Percentiles rank a stretch among this genome's conserved stretches.
Evolutionary conservation across 176 grass and related monocot species (phyloP).

Genomic region (Bolboschoenus planiculmis): DNA sequence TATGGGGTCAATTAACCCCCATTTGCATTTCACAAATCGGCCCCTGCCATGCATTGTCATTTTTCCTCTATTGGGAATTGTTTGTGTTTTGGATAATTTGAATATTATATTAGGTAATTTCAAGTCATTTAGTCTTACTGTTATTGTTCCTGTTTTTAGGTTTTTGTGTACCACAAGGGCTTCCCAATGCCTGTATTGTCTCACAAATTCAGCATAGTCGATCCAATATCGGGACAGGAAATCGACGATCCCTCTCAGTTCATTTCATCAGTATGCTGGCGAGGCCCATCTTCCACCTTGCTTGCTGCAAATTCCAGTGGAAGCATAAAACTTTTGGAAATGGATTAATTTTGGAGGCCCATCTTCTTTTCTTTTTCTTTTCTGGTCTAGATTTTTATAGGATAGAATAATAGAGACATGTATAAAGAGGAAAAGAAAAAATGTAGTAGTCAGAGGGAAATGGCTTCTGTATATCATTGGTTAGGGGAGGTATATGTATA

Average conservation of each 20-base stretch:
- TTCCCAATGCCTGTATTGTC: constrained; percentile 93
- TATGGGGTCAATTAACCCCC: too few species aligned
- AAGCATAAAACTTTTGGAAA: constrained; percentile 88
- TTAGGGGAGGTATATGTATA: constrained; percentile 66
- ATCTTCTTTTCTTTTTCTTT: constrained; percentile 34
- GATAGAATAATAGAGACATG: constrained; percentile 43
- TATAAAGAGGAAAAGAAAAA: constrained; percentile 48
- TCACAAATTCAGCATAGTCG: constrained; percentile 72
- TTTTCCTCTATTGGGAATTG: background rate
- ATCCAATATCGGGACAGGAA: constrained; percentile 87
- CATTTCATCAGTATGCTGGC: constrained; percentile 93
- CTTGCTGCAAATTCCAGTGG: constrained; percentile 91
- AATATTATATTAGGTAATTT: background rate
- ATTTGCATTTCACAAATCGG: too few species aligned
- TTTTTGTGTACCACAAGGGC: constrained; percentile 90
- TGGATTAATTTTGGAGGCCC: constrained; percentile 50
- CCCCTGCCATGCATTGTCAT: background rate
- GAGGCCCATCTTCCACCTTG: constrained; percentile 64
- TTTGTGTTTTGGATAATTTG: background rate
- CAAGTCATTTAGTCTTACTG: background rate
- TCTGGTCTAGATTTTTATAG: constrained; percentile 34
- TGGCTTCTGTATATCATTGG: constrained; percentile 90
- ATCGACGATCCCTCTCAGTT: constrained; percentile 75
- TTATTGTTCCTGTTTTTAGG: constrained; percentile 36
- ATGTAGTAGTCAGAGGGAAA: constrained; percentile 31